Evolutionary conservation across 108 stramenopile species (phyloP).

Genomic region (Stephanodiscus triporus): DNA sequence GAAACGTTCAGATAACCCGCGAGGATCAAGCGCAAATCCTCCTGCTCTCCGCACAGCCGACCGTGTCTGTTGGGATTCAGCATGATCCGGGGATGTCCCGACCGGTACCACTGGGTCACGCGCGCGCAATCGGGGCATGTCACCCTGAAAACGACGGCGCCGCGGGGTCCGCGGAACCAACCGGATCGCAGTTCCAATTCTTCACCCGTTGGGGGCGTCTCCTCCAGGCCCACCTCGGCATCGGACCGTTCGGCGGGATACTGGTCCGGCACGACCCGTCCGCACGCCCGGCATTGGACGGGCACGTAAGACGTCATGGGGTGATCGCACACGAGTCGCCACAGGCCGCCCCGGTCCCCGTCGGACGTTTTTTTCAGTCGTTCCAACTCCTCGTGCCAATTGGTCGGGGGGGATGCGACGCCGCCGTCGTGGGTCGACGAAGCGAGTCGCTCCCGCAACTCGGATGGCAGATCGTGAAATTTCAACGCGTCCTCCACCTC

Average conservation of each 20-base stretch:
- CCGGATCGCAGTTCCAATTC: conserved; percentile 43
- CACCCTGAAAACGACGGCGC: conserved; percentile 34
- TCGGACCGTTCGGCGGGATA: conserved; percentile 22
- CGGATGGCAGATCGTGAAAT: conserved; percentile 30
- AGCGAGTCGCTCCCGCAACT: conserved; percentile 21
- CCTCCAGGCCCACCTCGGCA: conserved; percentile 40
- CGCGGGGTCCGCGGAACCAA: conserved; percentile 48
- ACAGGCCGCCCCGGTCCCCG: conserved; percentile 11
- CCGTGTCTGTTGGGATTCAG: conserved; percentile 52
- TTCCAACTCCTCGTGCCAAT: conserved; percentile 51
- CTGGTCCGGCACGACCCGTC: conserved; percentile 42
- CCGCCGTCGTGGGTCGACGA: conserved; percentile 20
- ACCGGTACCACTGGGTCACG: conserved; percentile 50
- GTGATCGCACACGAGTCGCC: conserved; percentile 52
- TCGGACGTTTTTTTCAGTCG: conserved; percentile 10
- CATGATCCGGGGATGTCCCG: conserved; percentile 44
- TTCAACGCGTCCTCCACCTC: conserved; percentile 48
- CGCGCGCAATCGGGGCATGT: conserved; percentile 34
- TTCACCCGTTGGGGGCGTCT: conserved; percentile 30
- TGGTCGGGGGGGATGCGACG: conserved; percentile 15
- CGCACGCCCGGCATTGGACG: conserved; percentile 56
- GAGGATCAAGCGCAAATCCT: conserved; percentile 50
- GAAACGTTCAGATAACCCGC: conserved; percentile 49
- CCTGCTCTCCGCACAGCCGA: conserved; percentile 56
- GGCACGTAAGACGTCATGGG: conserved; percentile 55